Evolutionary conservation across 495 filamentous ascomycete genomes (phyloP), one percentile per base, ranked within the genome.

Genomic region (Terfezia boudieri): DNA sequence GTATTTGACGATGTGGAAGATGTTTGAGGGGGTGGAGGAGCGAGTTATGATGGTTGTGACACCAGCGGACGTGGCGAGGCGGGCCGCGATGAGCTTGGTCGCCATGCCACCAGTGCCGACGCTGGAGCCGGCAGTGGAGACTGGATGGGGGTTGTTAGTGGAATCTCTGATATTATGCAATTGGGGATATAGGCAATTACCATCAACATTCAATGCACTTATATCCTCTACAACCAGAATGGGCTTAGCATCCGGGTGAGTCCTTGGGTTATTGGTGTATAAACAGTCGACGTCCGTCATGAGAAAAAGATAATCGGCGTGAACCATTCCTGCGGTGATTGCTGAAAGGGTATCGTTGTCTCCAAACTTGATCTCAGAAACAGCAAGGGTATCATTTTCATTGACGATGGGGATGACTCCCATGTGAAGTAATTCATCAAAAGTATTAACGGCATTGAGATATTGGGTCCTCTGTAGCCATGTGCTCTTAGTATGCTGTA

Each of bases 281-380:
- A 98, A 73, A 62, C 87, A 95, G 64, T 98, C 90, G 46, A 98
- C 90, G 64, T 98, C 90, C 9, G 90, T 98, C 90, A 98, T 98
- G 48, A 98, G 73, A 68, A 98, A 98, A 12, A 98, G 76, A 60
- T 94, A 89, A 66, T 98, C 86, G 49, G 90, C 90, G 64, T 93
- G 86, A 58, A 95, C 83, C 85, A 95, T 94, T 50, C 83, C 92
- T 6, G 90, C 89, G 2, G 90, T 94, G 59, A 98, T 93, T 43
- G 92, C 90, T 36, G 85, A 92, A 35, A 98, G 71, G 12, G 90
- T 98, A 69, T 98, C 90, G 61, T 98, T 98, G 71, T 98, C 90
- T 57, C 90, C 90, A 62, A 98, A 98, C 75, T 96, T 96, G 66
- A 98, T 96, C 77, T 98, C 90, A 74, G 89, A 81, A 63, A 98